A percentile compares a stretch with the other conserved stretches of the same genome.
These are phyloP conservation scores for Xylaria hypoxylon DNA, from an alignment of 2,329 filamentous ascomycete species.

Conservation along the genomic window DNA sequence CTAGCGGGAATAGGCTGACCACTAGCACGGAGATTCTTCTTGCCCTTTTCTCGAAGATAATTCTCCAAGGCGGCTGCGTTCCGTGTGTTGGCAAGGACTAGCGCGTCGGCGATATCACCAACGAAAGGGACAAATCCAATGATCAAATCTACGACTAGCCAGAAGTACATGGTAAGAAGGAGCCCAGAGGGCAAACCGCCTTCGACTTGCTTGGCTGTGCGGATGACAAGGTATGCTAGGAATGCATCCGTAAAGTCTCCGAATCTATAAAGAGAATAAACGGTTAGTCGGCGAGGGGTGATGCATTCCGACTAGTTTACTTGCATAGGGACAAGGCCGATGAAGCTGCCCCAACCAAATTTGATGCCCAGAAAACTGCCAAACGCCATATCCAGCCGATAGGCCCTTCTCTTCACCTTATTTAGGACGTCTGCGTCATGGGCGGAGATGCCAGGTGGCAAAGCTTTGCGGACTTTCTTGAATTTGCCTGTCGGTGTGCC, in stretches of 20 bases:
- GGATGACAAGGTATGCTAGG: constrained; percentile 80
- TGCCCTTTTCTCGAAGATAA: constrained; percentile 75
- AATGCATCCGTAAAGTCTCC: constrained; percentile 81
- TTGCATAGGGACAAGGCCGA: constrained; percentile 85
- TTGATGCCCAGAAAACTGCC: constrained; percentile 84
- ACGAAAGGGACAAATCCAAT: constrained; percentile 80
- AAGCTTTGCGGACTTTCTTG: constrained; percentile 86
- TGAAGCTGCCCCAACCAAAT: constrained; percentile 90
- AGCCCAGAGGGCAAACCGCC: constrained; percentile 76
- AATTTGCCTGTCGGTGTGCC: constrained; percentile 75
- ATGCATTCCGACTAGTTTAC: constrained; percentile 52
- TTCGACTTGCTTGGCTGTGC: constrained; percentile 77
- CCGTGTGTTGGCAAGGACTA: constrained; percentile 80
- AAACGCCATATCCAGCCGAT: constrained; percentile 84
- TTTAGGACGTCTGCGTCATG: constrained; percentile 87
- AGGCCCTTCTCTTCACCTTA: constrained; percentile 86
- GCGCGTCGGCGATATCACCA: constrained; percentile 79
- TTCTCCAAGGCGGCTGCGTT: constrained; percentile 78
- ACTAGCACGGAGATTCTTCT: constrained; percentile 62
- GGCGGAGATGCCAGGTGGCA: constrained; percentile 83
- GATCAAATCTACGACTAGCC: constrained; percentile 79
- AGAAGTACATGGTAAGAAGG: constrained; percentile 79
- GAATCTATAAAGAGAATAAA: constrained; percentile 60
- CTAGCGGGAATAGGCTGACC: constrained; percentile 60
- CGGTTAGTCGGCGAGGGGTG: constrained; percentile 34